These are phyloP conservation scores for Sarcomyxa edulis DNA, from an alignment of 768 basidiomycete species.

Conservation along the genomic window DNA sequence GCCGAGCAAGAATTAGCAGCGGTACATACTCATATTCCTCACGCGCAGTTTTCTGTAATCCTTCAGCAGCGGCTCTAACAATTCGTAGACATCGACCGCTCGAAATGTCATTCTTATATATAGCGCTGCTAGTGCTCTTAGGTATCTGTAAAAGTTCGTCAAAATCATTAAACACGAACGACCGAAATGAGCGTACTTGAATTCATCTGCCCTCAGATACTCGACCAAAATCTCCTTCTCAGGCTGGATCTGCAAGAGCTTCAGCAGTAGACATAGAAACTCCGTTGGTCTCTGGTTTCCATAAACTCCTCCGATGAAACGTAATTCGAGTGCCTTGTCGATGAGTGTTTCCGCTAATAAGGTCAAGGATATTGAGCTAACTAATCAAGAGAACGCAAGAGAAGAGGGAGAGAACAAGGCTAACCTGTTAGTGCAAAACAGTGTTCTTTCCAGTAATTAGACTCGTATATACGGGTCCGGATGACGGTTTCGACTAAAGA, in stretches of 20 bases:
- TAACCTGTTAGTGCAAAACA: slow-evolving; percentile 94
- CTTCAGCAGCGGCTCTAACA: slow-evolving; percentile 90
- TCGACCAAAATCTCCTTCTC: slow-evolving; percentile 96
- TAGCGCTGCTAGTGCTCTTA: slow-evolving; percentile 88
- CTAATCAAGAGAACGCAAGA: slow-evolving; percentile 5
- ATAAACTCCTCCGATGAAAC: slow-evolving; percentile 88
- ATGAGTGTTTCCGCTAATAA: slow-evolving; percentile 82
- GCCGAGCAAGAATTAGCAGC: background rate
- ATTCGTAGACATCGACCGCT: slow-evolving; percentile 85
- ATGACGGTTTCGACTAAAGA: slow-evolving; percentile 95
- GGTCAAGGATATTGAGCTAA: slow-evolving; percentile 5
- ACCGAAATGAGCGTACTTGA: slow-evolving; percentile 67
- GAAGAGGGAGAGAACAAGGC: slow-evolving; percentile 15
- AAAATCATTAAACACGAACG: background rate
- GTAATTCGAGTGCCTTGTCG: slow-evolving; percentile 84
- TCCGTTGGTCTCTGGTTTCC: slow-evolving; percentile 93
- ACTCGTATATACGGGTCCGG: slow-evolving; percentile 93
- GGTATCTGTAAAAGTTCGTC: slow-evolving; percentile 53
- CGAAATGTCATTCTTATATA: slow-evolving; percentile 95
- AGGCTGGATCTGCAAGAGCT: slow-evolving; percentile 94
- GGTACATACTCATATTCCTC: slow-evolving; percentile 66
- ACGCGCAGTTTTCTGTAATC: slow-evolving; percentile 88
- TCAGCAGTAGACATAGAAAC: slow-evolving; percentile 88
- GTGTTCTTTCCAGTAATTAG: slow-evolving; percentile 95
- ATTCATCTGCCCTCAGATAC: slow-evolving; percentile 94